These are phyloP conservation scores for Domatiomyces catenatus DNA, from an alignment of 2,329 filamentous ascomycete species.

Conservation along the genomic window DNA sequence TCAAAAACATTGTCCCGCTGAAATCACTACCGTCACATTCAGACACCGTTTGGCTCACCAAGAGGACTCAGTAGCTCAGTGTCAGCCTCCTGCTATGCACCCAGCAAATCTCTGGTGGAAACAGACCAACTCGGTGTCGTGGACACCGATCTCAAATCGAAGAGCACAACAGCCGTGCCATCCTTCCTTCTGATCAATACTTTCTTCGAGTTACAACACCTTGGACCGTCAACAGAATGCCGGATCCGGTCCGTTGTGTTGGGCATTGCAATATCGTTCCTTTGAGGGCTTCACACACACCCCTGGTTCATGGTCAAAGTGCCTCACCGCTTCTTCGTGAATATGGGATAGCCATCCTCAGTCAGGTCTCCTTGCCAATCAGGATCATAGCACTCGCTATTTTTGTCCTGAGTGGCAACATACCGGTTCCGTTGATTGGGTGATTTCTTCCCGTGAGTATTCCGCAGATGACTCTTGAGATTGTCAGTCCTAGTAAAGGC, in stretches of 20 bases:
- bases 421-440: slow-evolving; percentile 30
- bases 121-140: neutral
- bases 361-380: slow-evolving; percentile 30
- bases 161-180: neutral
- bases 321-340: neutral
- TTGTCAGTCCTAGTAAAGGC: slow-evolving; percentile 31
- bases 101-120: neutral
- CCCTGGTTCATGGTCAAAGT: neutral
- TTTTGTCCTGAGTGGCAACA: slow-evolving; percentile 30
- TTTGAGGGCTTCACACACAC: neutral
- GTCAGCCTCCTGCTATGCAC: too few species aligned
- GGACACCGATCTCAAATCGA: neutral
- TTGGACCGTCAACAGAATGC: neutral
- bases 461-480: slow-evolving; percentile 31
- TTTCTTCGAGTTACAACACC: neutral
- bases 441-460: slow-evolving; percentile 30
- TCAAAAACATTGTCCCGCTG: too few species aligned
- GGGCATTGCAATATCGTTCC: neutral
- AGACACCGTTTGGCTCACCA: too few species aligned
- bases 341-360: slow-evolving; percentile 27
- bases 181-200: neutral
- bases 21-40: too few species aligned
- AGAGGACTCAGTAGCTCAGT: too few species aligned
- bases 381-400: slow-evolving; percentile 28
- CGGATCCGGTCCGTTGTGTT: neutral